Evolutionary conservation across 768 basidiomycete genomes (phyloP).

Genomic region (Crucibulum laeve): DNA sequence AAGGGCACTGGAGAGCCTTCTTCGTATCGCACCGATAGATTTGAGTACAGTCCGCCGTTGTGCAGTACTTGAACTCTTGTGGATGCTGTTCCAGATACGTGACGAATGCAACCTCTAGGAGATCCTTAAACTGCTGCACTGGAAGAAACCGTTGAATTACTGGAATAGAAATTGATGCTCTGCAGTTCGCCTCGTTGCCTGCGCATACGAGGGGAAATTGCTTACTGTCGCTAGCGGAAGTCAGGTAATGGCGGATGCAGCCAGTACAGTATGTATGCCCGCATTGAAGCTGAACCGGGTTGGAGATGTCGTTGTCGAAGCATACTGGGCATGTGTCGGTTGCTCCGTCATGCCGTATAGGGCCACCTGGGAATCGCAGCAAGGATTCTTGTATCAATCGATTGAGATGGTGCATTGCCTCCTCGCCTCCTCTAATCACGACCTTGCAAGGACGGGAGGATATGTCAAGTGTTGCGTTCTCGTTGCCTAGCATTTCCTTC

Average conservation of each 20-base stretch:
- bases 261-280: slow-evolving; percentile 46
- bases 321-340: slow-evolving; percentile 49
- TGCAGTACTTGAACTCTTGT: slow-evolving; percentile 60
- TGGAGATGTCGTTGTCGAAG: slow-evolving; percentile 34
- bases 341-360: slow-evolving; percentile 1
- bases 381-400: slow-evolving; percentile 39
- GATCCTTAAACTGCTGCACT: slow-evolving; percentile 40
- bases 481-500: slow-evolving; percentile 50
- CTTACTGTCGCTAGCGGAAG: slow-evolving; percentile 32
- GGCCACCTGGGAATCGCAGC: slow-evolving; percentile 6
- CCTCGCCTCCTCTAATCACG: slow-evolving; percentile 52
- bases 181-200: slow-evolving; percentile 54
- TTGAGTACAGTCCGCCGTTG: slow-evolving; percentile 68
- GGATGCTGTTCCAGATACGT: slow-evolving; percentile 51
- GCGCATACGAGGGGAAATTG: slow-evolving; percentile 63
- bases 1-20: slow-evolving; percentile 40
- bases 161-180: slow-evolving; percentile 46
- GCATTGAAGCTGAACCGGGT: slow-evolving; percentile 40
- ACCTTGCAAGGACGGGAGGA: slow-evolving; percentile 31
- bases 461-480: slow-evolving; percentile 44
- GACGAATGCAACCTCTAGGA: slow-evolving; percentile 54
- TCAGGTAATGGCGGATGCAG: slow-evolving; percentile 45
- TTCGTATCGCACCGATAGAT: slow-evolving; percentile 43
- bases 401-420: slow-evolving; percentile 42
- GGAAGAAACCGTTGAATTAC: slow-evolving; percentile 48